phyloP scores from a whole-genome alignment of 768 basidiomycete genomes.

The Pisolithus orientalis region DNA sequence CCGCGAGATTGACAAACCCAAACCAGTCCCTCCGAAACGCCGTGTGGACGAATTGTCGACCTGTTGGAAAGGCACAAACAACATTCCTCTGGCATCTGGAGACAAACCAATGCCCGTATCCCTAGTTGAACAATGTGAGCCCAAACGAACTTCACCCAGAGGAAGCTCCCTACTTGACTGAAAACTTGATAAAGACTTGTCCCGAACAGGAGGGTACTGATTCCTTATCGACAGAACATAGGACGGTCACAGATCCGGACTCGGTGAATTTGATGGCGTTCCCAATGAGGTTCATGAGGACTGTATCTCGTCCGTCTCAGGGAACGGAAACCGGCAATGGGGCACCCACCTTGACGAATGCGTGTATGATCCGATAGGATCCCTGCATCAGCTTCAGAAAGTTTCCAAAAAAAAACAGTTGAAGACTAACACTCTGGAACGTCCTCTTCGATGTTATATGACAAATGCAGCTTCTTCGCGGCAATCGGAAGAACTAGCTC shows the following conservation, averaged over 20 bases:
- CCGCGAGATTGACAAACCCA: slow-evolving; percentile 69
- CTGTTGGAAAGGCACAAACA: slow-evolving; percentile 75
- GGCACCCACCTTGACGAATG: slow-evolving; percentile 55
- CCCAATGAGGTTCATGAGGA: slow-evolving; percentile 72
- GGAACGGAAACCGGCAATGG: neutral
- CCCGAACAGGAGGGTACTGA: slow-evolving; percentile 25
- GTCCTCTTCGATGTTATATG: slow-evolving; percentile 61
- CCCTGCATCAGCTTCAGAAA: slow-evolving; percentile 31
- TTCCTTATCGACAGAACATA: slow-evolving; percentile 46
- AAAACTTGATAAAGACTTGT: slow-evolving; percentile 54
- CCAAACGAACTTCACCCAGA: neutral
- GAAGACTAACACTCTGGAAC: slow-evolving; percentile 53
- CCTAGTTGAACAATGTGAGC: slow-evolving; percentile 23
- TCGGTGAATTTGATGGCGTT: slow-evolving; percentile 75
- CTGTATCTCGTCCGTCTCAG: slow-evolving; percentile 25
- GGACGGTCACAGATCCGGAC: slow-evolving; percentile 55
- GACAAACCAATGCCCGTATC: slow-evolving; percentile 72
- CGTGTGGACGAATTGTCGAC: slow-evolving; percentile 76
- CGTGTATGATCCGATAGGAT: slow-evolving; percentile 70
- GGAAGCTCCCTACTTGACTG: slow-evolving; percentile 47
- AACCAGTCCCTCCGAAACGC: slow-evolving; percentile 71
- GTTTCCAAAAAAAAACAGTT: neutral
- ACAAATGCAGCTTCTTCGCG: slow-evolving; percentile 66
- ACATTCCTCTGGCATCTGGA: slow-evolving; percentile 54
- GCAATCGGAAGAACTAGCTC: slow-evolving; percentile 72